Conservation (phyloP, 2,329 filamentous ascomycete species). For the Diplodia intermedia region DNA sequence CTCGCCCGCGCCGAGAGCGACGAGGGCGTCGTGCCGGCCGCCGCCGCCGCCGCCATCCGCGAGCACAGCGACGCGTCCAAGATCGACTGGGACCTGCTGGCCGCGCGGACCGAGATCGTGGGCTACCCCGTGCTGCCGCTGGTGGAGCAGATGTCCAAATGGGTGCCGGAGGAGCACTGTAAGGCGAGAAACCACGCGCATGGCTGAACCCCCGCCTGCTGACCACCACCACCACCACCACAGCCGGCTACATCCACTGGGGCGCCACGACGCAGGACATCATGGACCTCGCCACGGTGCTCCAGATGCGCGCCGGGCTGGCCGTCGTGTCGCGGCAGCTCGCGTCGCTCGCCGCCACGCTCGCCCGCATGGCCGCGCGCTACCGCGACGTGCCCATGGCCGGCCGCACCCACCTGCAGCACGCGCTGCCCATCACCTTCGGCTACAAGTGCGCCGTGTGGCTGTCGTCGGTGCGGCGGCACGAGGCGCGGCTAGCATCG, state of each 20-base stretch:
- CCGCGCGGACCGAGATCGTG: conserved; percentile 59
- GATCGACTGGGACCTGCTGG: conserved; percentile 54
- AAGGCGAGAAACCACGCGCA: neutral
- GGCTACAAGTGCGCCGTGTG: conserved; percentile 66
- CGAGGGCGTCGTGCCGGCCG: conserved; percentile 55
- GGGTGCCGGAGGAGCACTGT: conserved; percentile 46
- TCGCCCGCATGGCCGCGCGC: conserved; percentile 53
- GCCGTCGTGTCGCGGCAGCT: conserved; percentile 57
- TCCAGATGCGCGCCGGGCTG: conserved; percentile 62
- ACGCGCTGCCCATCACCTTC: conserved; percentile 64
- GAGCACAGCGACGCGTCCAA: conserved; percentile 44
- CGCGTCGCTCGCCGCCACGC: conserved; percentile 51
- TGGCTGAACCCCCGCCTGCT: conserved; percentile 34
- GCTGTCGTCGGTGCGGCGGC: conserved; percentile 58
- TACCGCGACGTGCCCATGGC: conserved; percentile 64
- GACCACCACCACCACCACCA: conserved; percentile 33
- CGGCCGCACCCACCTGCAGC: conserved; percentile 64
- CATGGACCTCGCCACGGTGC: conserved; percentile 62
- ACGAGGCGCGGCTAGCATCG: conserved; percentile 57
- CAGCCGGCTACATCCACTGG: conserved; percentile 60
- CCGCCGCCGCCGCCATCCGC: conserved; percentile 44
- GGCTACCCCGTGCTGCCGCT: conserved; percentile 62
- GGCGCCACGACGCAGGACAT: conserved; percentile 67
- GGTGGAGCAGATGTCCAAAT: conserved; percentile 56
- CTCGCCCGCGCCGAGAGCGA: conserved; percentile 59